Conservation (phyloP, 495 filamentous ascomycete species). For the Cryomyces minteri region DNA sequence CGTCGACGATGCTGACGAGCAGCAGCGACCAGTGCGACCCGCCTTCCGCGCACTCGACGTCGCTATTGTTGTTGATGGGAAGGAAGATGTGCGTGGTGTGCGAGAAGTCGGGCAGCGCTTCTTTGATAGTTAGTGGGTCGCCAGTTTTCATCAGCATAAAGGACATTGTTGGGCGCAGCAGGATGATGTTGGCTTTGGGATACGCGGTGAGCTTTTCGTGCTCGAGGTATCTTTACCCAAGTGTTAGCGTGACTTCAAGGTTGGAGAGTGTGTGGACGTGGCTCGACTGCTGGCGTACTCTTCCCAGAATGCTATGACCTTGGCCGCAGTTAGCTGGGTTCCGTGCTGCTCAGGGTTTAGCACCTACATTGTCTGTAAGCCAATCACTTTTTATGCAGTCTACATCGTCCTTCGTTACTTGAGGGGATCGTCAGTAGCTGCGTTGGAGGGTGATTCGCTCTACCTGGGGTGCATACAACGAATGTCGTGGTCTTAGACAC, state of each 20-base stretch:
- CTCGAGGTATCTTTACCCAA: constrained; percentile 57
- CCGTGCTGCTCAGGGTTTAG: not conserved
- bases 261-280: not conserved
- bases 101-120: constrained; percentile 61
- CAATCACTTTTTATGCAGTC: constrained; percentile 80
- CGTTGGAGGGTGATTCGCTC: not conserved
- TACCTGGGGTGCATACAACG: constrained; percentile 34
- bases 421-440: not conserved
- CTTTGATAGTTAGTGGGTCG: constrained; percentile 52
- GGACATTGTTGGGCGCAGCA: constrained; percentile 84
- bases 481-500: constrained; percentile 41
- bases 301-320: constrained; percentile 95
- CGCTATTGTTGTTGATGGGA: constrained; percentile 78
- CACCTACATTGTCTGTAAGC: constrained; percentile 89
- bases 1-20: constrained; percentile 72
- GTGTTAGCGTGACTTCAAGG: not conserved
- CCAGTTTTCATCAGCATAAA: constrained; percentile 78
- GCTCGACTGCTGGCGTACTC: constrained; percentile 41
- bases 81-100: constrained; percentile 88
- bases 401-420: constrained; percentile 72
- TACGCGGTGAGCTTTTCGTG: constrained; percentile 63
- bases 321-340: not conserved
- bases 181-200: constrained; percentile 65
- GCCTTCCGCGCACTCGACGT: constrained; percentile 60
- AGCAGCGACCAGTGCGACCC: constrained; percentile 93